Conservation (phyloP, 2,329 filamentous ascomycete species). For the Westerdykella sp. region DNA sequence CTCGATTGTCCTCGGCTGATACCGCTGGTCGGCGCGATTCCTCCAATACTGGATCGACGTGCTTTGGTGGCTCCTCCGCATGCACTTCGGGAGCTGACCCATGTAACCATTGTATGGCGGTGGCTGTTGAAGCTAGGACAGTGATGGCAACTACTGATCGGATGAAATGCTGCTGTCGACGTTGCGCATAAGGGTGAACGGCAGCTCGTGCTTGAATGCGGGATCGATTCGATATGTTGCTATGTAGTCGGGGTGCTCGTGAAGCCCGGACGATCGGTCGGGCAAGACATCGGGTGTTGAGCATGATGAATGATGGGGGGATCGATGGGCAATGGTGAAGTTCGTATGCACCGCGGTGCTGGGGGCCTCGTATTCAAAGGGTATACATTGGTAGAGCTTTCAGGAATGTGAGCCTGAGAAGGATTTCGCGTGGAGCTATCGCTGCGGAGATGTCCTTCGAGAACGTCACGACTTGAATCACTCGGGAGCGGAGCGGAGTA, state of each 20-base stretch:
- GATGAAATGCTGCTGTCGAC: conserved; percentile 42
- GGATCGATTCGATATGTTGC: conserved; percentile 19
- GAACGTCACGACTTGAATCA: conserved; percentile 12
- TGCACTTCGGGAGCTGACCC: conserved; percentile 38
- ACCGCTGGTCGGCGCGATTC: conserved; percentile 50
- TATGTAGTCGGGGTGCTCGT: conserved; percentile 20
- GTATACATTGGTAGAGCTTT: conserved; percentile 10
- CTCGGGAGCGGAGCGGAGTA: not conserved
- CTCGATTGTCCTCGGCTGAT: conserved; percentile 66
- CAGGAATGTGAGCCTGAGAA: not conserved
- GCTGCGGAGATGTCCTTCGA: conserved; percentile 5
- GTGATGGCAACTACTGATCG: conserved; percentile 41
- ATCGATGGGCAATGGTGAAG: not conserved
- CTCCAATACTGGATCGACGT: conserved; percentile 55
- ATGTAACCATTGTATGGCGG: conserved; percentile 41
- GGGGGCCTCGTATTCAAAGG: not conserved
- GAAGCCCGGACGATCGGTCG: conserved; percentile 23
- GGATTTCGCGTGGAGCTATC: conserved; percentile 8
- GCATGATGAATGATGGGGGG: conserved; percentile 12
- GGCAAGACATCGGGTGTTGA: conserved; percentile 25
- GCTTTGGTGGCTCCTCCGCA: conserved; percentile 45
- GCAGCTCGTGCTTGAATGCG: conserved; percentile 20
- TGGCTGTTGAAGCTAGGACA: conserved; percentile 40
- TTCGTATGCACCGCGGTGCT: not conserved
- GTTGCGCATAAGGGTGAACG: conserved; percentile 37